These are phyloP conservation scores for Phlebiopsis gigantea DNA, from an alignment of 768 basidiomycete species.

Conservation along the genomic window DNA sequence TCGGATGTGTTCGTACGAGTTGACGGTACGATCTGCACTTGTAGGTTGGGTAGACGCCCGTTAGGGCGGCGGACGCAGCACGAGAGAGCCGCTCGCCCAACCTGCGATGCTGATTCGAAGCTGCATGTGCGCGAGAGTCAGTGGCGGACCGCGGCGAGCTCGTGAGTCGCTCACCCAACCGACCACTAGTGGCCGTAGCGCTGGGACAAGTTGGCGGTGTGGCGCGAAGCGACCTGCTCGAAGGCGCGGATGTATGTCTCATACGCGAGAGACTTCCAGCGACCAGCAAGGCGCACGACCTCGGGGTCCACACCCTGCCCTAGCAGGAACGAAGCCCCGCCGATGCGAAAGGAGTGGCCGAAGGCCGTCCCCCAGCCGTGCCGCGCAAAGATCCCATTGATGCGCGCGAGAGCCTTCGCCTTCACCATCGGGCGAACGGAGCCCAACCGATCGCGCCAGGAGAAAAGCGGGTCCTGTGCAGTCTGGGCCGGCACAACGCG, in stretches of 20 bases:
- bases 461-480: constrained; percentile 29
- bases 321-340: constrained; percentile 33
- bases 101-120: not conserved
- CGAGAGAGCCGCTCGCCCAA: not conserved
- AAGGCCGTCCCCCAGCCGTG: constrained; percentile 29
- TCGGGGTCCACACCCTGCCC: constrained; percentile 29
- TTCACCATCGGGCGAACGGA: constrained; percentile 26
- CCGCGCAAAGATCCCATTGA: constrained; percentile 26
- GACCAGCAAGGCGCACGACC: constrained; percentile 28
- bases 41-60: constrained; percentile 1
- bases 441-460: constrained; percentile 27
- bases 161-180: constrained; percentile 3
- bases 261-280: constrained; percentile 37
- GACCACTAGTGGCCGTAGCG: not conserved
- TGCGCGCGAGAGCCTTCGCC: constrained; percentile 21
- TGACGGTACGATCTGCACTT: no score
- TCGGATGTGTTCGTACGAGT: no score
- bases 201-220: constrained; percentile 5
- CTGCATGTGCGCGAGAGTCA: not conserved
- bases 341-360: constrained; percentile 40
- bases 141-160: constrained; percentile 1
- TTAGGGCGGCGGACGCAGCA: not conserved
- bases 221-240: constrained; percentile 19
- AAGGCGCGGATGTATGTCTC: constrained; percentile 30
- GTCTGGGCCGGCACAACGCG: constrained; percentile 22